phyloP scores from a whole-genome alignment of 1,139 yeast species.

The Saccharomyces pastorianus region DNA sequence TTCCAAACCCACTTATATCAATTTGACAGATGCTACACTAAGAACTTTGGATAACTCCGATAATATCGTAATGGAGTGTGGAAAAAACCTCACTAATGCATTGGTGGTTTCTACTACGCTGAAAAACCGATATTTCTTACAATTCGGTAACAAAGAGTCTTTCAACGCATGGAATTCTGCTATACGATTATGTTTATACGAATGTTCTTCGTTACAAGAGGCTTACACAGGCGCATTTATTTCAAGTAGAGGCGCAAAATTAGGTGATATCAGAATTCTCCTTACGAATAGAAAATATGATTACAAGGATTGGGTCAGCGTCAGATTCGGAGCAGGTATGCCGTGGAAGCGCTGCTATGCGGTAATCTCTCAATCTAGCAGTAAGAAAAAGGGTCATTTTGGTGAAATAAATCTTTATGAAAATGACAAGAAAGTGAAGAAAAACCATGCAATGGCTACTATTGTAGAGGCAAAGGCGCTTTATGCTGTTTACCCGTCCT shows the following conservation, averaged over 20 bases:
- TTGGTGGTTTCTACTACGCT: constrained; percentile 83
- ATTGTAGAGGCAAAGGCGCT: constrained; percentile 63
- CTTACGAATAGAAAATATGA: constrained; percentile 76
- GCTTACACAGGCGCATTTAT: constrained; percentile 93
- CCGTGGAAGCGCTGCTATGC: constrained; percentile 95
- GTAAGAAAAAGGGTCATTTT: constrained; percentile 36
- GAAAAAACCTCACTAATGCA: constrained; percentile 68
- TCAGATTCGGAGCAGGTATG: constrained; percentile 93
- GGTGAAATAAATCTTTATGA: constrained; percentile 56
- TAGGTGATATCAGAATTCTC: constrained; percentile 79
- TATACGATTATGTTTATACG: constrained; percentile 68
- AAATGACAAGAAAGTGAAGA: constrained; percentile 52
- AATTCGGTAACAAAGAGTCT: constrained; percentile 54
- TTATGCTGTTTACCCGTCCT: constrained; percentile 90
- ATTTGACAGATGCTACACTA: constrained; percentile 85
- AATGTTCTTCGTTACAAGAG: constrained; percentile 75
- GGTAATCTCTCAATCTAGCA: constrained; percentile 68
- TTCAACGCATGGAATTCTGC: constrained; percentile 70
- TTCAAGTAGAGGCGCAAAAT: constrained; percentile 76
- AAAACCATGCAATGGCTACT: constrained; percentile 71
- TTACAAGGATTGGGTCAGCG: constrained; percentile 92
- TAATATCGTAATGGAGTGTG: constrained; percentile 72
- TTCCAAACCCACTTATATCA: constrained; percentile 78
- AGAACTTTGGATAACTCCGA: constrained; percentile 70
- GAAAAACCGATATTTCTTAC: constrained; percentile 77